These are phyloP conservation scores for Aspergillus jensenii DNA, from an alignment of 2,329 filamentous ascomycete species.

Conservation along the genomic window DNA sequence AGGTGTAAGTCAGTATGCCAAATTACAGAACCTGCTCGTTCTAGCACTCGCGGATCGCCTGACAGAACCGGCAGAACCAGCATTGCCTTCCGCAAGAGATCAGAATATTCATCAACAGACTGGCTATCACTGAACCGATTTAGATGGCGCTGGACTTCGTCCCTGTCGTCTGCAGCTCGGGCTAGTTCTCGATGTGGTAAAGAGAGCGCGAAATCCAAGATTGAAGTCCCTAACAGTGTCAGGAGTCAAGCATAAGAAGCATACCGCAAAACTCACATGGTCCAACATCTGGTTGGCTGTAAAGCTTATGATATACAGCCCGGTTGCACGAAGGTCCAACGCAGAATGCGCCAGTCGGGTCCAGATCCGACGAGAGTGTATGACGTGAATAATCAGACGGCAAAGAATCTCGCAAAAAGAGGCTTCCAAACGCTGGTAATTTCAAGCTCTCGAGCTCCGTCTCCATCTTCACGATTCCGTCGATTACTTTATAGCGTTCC, in stretches of 20 bases:
- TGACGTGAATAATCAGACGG: constrained; percentile 5
- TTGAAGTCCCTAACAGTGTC: constrained; percentile 11
- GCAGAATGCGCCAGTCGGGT: constrained; percentile 18
- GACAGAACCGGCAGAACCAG: constrained; percentile 17
- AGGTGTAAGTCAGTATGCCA: constrained; percentile 27
- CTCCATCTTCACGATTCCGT: constrained; percentile 28
- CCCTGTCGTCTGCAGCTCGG: neutral
- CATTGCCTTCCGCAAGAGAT: constrained; percentile 17
- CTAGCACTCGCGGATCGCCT: constrained; percentile 14
- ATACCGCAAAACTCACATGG: constrained; percentile 14
- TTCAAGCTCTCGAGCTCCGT: constrained; percentile 21
- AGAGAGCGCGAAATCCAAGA: constrained; percentile 18
- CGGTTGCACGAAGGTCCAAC: constrained; percentile 18
- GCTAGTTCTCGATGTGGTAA: constrained; percentile 15
- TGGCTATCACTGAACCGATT: constrained; percentile 14
- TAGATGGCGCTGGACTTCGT: constrained; percentile 17
- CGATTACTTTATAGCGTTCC: constrained; percentile 21
- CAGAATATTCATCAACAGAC: constrained; percentile 18
- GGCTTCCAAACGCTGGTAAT: constrained; percentile 37
- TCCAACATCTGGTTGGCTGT: constrained; percentile 5
- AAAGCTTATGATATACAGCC: neutral
- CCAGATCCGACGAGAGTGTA: constrained; percentile 15
- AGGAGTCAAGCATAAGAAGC: neutral
- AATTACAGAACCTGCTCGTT: constrained; percentile 11
- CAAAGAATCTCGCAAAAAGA: constrained; percentile 22